phyloP scores from a whole-genome alignment of 345 rosid genomes.

The Hibiscus tridactylites region DNA sequence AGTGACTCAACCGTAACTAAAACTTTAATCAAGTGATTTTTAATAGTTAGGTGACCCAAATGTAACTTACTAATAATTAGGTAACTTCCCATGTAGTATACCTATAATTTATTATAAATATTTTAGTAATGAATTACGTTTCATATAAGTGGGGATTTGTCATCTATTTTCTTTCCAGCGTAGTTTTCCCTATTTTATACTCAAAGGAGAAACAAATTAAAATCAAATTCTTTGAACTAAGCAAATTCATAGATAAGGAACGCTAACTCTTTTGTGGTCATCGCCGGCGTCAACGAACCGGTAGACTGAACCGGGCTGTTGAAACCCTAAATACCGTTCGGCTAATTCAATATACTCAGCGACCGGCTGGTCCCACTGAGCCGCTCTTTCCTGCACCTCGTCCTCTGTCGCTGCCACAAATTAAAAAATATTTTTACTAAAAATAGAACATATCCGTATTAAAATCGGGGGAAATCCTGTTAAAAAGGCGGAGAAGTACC shows the following conservation, averaged over 20 bases:
- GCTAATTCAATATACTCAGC: constrained; percentile 60
- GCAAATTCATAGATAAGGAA: not conserved
- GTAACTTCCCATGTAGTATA: too few species aligned
- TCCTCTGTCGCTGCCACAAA: constrained; percentile 49
- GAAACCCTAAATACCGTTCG: constrained; percentile 76
- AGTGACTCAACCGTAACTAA: too few species aligned
- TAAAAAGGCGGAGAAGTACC: constrained; percentile 25
- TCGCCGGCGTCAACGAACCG: constrained; percentile 66
- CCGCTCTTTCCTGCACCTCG: constrained; percentile 67
- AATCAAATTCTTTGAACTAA: not conserved
- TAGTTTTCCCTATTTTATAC: too few species aligned
- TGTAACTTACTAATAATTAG: too few species aligned
- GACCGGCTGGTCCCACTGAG: constrained; percentile 81
- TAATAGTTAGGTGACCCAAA: too few species aligned
- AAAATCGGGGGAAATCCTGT: too few species aligned
- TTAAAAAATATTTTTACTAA: not conserved
- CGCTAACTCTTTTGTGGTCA: constrained; percentile 58
- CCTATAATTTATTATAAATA: too few species aligned
- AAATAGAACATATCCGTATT: not conserved
- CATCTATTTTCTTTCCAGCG: too few species aligned
- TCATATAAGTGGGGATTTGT: too few species aligned
- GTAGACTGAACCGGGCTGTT: constrained; percentile 59
- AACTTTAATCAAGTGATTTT: too few species aligned
- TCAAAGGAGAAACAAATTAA: not conserved
- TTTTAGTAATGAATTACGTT: too few species aligned